phyloP scores from a whole-genome alignment of 495 filamentous ascomycete genomes.

The Penicillium paradoxum region DNA sequence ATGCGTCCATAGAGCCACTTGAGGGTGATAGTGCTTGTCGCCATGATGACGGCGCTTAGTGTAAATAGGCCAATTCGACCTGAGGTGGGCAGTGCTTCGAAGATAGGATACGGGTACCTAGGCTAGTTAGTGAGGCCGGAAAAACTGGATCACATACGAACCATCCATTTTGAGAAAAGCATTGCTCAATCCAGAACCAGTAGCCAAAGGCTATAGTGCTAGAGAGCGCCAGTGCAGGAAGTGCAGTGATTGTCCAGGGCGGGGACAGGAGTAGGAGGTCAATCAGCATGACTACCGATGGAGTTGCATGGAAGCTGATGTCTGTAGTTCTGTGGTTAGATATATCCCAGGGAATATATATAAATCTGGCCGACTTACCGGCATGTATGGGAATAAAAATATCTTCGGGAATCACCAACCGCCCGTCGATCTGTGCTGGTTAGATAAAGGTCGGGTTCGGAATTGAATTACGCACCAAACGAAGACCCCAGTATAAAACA shows the following conservation, averaged over 20 bases:
- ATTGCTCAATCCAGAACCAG: slow-evolving; percentile 86
- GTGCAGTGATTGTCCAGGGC: slow-evolving; percentile 66
- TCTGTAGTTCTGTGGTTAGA: slow-evolving; percentile 41
- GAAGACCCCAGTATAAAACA: slow-evolving; percentile 79
- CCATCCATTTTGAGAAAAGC: slow-evolving; percentile 71
- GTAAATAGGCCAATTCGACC: slow-evolving; percentile 66
- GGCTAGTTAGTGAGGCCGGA: slow-evolving; percentile 15
- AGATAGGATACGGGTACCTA: slow-evolving; percentile 86
- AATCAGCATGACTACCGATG: slow-evolving; percentile 62
- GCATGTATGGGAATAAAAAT: slow-evolving; percentile 39
- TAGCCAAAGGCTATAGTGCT: slow-evolving; percentile 64
- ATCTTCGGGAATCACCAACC: slow-evolving; percentile 52
- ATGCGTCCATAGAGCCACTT: slow-evolving; percentile 63
- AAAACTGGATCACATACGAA: slow-evolving; percentile 26
- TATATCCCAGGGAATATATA: neutral
- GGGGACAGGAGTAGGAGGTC: slow-evolving; percentile 75
- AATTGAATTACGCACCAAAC: slow-evolving; percentile 27
- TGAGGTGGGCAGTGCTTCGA: slow-evolving; percentile 55
- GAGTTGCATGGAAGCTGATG: slow-evolving; percentile 74
- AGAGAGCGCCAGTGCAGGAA: slow-evolving; percentile 59
- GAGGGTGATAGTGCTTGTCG: slow-evolving; percentile 58
- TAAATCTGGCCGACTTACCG: slow-evolving; percentile 37
- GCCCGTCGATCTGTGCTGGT: slow-evolving; percentile 54
- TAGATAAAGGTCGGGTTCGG: neutral
- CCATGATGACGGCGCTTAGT: slow-evolving; percentile 66